A percentile compares a stretch with the other conserved stretches of the same genome.
Conservation (phyloP, 768 basidiomycete genomes). For the Leccinum rimulosum region DNA sequence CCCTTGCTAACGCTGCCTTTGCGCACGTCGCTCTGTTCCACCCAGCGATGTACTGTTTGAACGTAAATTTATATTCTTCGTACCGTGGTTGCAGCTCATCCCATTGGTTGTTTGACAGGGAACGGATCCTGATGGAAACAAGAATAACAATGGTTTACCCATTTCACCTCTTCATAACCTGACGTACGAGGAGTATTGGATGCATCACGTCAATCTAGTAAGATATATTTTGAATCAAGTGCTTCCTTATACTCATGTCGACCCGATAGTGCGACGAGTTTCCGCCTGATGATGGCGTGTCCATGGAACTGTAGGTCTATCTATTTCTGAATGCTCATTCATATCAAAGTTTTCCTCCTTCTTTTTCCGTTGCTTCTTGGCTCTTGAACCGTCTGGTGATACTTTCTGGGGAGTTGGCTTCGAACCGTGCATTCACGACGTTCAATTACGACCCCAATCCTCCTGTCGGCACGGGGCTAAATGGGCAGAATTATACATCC, state of each 20-base stretch:
- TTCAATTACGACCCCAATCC: not conserved
- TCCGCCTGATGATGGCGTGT: conserved; percentile 1
- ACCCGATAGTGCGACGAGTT: not conserved
- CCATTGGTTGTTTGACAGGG: conserved; percentile 5
- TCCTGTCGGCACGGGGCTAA: not conserved
- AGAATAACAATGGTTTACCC: not conserved
- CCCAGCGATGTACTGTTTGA: not conserved
- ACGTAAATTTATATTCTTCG: conserved; percentile 6
- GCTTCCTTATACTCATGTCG: not conserved
- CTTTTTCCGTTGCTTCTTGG: not conserved
- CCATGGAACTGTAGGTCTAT: conserved; percentile 12
- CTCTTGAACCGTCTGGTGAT: not conserved
- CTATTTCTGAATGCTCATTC: not conserved
- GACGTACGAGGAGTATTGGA: not conserved
- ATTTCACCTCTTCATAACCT: not conserved
- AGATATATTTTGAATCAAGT: not conserved
- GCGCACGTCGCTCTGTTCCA: conserved; percentile 1
- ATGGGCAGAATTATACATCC: conserved; percentile 2
- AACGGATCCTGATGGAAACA: not conserved
- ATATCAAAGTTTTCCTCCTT: not conserved
- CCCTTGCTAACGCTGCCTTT: conserved; percentile 9
- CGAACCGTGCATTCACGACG: conserved; percentile 1
- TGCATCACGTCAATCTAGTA: conserved; percentile 1
- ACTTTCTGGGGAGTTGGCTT: conserved; percentile 2
- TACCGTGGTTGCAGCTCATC: not conserved